Evolutionary conservation across 176 grass and related monocot genomes (phyloP).

Genomic region (Hyparrhenia diplandra): DNA sequence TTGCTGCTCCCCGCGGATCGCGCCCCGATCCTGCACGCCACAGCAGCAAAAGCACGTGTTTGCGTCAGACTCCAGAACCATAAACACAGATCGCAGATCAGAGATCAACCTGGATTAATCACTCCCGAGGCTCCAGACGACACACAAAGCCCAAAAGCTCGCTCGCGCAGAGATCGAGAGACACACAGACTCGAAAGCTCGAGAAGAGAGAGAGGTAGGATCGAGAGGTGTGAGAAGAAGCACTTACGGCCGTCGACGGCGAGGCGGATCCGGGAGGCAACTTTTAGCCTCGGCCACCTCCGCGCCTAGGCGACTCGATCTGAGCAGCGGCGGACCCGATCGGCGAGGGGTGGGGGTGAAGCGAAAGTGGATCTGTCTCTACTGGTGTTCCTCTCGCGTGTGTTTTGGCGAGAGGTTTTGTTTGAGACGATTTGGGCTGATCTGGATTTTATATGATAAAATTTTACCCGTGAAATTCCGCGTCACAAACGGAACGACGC

Average conservation of each 20-base stretch:
- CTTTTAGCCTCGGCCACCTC: not conserved
- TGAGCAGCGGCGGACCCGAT: not conserved
- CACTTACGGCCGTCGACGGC: conserved; percentile 27
- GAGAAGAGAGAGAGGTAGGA: not conserved
- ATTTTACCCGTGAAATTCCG: no score
- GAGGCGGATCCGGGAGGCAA: conserved; percentile 36
- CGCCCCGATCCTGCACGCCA: conserved; percentile 38
- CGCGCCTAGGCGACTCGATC: not conserved
- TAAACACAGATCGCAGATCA: conserved; percentile 13
- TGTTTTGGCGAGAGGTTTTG: no score
- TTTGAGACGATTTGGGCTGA: not conserved
- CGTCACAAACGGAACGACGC: no score
- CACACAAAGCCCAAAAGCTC: not conserved
- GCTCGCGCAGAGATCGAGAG: not conserved
- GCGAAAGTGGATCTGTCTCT: conserved; percentile 13
- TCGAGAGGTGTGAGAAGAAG: not conserved
- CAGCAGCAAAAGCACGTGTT: no score
- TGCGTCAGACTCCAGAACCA: not conserved
- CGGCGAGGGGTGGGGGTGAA: conserved; percentile 1
- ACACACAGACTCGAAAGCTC: not conserved
- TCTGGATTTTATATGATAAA: no score
- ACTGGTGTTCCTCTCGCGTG: not conserved
- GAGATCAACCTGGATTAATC: not conserved
- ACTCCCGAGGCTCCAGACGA: not conserved
- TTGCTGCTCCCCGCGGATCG: conserved; percentile 38